Evolutionary conservation across 257 asterid genomes (phyloP).

Genomic region (Verbascum thapsus): DNA sequence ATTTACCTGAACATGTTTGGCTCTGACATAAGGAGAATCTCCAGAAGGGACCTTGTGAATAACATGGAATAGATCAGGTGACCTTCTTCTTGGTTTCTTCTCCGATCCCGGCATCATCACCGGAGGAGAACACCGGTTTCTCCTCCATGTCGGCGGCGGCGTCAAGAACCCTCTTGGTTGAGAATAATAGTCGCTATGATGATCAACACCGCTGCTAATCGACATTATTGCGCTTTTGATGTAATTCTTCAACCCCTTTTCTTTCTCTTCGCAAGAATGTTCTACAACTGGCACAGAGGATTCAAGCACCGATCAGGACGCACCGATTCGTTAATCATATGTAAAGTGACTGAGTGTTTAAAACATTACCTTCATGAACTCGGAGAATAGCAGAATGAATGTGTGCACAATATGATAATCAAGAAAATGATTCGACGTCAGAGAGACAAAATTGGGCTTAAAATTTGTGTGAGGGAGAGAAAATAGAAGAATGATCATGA

Average conservation of each 20-base stretch:
- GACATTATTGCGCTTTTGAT: conserved; percentile 33
- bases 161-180: conserved; percentile 67
- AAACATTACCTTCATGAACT: not conserved
- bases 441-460: too few relatives aligned
- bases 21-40: conserved; percentile 85
- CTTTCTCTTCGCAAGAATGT: not conserved
- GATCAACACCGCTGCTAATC: conserved; percentile 35
- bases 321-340: not conserved
- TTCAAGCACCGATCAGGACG: conserved; percentile 12
- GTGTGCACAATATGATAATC: too few relatives aligned
- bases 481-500: not conserved
- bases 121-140: conserved; percentile 37
- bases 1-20: conserved; percentile 91
- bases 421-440: too few relatives aligned
- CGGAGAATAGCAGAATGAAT: too few relatives aligned
- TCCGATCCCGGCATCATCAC: conserved; percentile 55
- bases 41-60: conserved; percentile 84
- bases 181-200: conserved; percentile 19
- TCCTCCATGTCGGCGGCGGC: conserved; percentile 66
- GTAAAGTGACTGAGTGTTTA: not conserved
- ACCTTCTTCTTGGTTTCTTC: conserved; percentile 48
- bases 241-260: conserved; percentile 20
- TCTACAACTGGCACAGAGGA: not conserved
- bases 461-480: not conserved
- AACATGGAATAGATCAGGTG: conserved; percentile 51